Evolutionary conservation across 1,284 basidiomycete species (phyloP).

Genomic region (Tilletia horrida): DNA sequence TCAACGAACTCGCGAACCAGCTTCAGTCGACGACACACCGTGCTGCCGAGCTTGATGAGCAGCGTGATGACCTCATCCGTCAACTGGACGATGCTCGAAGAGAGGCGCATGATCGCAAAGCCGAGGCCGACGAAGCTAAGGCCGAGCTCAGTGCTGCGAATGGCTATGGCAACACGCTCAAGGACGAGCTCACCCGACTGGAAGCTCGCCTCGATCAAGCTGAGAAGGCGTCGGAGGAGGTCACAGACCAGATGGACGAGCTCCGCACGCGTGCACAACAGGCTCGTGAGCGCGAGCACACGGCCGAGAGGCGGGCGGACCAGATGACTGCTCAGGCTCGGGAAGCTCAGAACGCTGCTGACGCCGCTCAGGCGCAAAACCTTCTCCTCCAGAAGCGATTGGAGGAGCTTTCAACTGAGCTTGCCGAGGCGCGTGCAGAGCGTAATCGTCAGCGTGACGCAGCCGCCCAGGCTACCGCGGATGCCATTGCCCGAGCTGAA

Average conservation of each 20-base stretch:
- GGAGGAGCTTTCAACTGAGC: conserved; percentile 29
- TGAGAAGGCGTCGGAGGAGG: conserved; percentile 28
- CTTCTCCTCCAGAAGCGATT: conserved; percentile 30
- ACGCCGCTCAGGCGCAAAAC: conserved; percentile 16
- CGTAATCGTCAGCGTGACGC: conserved; percentile 28
- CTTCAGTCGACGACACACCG: background rate
- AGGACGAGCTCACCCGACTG: conserved; percentile 20
- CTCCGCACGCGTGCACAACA: conserved; percentile 19
- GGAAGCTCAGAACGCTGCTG: conserved; percentile 23
- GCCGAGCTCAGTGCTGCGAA: conserved; percentile 17
- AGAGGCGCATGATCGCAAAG: conserved; percentile 21
- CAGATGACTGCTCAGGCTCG: conserved; percentile 18
- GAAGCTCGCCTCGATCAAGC: conserved; percentile 21
- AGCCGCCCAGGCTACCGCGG: conserved; percentile 29
- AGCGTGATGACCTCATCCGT: conserved; percentile 18
- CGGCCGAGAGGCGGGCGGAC: conserved; percentile 17
- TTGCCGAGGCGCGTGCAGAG: conserved; percentile 26
- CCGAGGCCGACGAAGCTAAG: conserved; percentile 17
- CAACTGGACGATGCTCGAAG: conserved; percentile 20
- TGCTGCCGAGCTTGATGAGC: conserved; percentile 13
- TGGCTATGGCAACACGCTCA: conserved; percentile 19
- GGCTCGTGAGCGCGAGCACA: conserved; percentile 17
- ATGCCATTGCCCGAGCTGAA: conserved; percentile 29
- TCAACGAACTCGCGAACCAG: conserved; percentile 18
- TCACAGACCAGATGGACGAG: conserved; percentile 26